Conservation (phyloP, 2,329 filamentous ascomycete species). For the Hypoxylon sp. region DNA sequence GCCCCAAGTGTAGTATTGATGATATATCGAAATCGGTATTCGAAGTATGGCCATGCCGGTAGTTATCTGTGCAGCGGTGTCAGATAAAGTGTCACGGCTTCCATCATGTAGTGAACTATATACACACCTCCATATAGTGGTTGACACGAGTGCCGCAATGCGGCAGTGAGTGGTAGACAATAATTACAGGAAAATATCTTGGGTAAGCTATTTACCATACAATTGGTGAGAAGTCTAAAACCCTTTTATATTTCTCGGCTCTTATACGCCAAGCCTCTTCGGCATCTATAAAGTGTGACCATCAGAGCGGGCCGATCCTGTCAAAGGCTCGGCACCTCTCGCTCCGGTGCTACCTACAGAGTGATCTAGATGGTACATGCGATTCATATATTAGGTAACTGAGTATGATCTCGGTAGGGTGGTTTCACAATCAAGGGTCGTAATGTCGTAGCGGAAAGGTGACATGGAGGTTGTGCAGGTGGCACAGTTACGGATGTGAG, state of each 20-base stretch:
- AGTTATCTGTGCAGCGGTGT: neutral
- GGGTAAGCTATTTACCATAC: neutral
- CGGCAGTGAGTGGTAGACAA: neutral
- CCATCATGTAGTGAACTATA: neutral
- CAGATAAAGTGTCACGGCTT: neutral
- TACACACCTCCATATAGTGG: neutral
- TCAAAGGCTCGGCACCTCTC: constrained; percentile 17
- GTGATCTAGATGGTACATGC: constrained; percentile 9
- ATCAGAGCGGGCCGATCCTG: constrained; percentile 8
- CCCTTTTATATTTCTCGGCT: constrained; percentile 6
- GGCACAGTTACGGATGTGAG: neutral
- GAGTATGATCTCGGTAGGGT: neutral
- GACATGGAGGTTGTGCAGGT: neutral
- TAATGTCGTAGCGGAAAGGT: neutral
- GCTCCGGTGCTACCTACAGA: constrained; percentile 4
- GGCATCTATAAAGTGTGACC: constrained; percentile 6
- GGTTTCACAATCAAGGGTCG: constrained; percentile 1
- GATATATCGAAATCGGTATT: neutral
- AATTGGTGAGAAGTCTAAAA: neutral
- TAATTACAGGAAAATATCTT: neutral
- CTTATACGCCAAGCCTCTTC: neutral
- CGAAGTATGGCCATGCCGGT: constrained; percentile 5
- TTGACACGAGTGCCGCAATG: neutral
- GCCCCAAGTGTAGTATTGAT: neutral
- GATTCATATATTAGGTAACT: constrained; percentile 11